Conservation (phyloP, 2,329 filamentous ascomycete species). For the Shiraia sp. region DNA sequence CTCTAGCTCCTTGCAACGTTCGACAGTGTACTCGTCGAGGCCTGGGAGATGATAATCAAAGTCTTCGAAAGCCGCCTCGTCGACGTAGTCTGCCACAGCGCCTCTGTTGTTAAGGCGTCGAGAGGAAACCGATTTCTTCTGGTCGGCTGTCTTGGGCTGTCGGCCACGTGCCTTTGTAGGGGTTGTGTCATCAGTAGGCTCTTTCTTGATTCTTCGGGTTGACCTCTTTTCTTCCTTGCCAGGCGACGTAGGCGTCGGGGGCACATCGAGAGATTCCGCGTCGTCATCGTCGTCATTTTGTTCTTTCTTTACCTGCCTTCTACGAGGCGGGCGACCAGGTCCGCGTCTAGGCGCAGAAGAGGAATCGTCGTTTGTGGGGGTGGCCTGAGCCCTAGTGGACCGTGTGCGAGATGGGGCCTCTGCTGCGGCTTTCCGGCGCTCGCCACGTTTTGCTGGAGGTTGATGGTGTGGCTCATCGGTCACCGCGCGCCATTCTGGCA, state of each 20-base stretch:
- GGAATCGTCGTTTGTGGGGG: slow-evolving; percentile 40
- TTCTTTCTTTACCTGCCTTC: slow-evolving; percentile 26
- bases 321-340: slow-evolving; percentile 52
- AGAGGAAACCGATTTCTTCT: slow-evolving; percentile 75
- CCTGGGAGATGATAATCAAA: slow-evolving; percentile 88
- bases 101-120: slow-evolving; percentile 83
- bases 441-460: slow-evolving; percentile 86
- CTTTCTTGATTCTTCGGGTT: slow-evolving; percentile 32
- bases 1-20: slow-evolving; percentile 93
- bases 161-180: slow-evolving; percentile 62
- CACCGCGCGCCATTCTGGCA: slow-evolving; percentile 92
- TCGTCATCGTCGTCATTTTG: slow-evolving; percentile 28
- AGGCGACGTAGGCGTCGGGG: slow-evolving; percentile 50
- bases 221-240: slow-evolving; percentile 47
- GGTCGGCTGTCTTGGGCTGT: slow-evolving; percentile 45
- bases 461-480: slow-evolving; percentile 96
- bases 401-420: slow-evolving; percentile 39
- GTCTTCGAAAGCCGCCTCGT: slow-evolving; percentile 86
- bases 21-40: slow-evolving; percentile 83
- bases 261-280: slow-evolving; percentile 38
- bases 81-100: slow-evolving; percentile 76
- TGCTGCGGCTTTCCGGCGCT: slow-evolving; percentile 62
- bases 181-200: slow-evolving; percentile 48
- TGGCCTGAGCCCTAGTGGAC: slow-evolving; percentile 36
- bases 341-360: slow-evolving; percentile 51